These are phyloP conservation scores for Gynandropsis gynandra DNA, from an alignment of 345 rosid species.

Conservation along the genomic window DNA sequence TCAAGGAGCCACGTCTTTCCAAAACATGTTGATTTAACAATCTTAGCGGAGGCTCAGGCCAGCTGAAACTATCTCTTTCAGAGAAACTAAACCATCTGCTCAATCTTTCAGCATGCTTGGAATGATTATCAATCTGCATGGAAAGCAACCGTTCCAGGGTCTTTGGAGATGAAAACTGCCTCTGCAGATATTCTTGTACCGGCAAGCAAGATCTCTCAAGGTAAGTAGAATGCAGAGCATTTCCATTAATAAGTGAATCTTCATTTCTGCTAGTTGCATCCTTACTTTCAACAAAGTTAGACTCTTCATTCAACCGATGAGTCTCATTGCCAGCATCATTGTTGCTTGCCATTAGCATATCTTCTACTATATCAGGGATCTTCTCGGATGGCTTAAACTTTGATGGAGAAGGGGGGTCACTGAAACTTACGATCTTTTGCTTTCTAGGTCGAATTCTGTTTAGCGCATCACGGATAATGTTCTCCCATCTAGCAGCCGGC, in stretches of 20 bases:
- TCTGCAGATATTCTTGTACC: constrained; percentile 38
- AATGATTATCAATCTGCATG: constrained; percentile 34
- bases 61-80: constrained; percentile 61
- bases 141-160: constrained; percentile 46
- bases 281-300: constrained; percentile 12
- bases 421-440: constrained; percentile 51
- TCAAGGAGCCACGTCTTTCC: constrained; percentile 48
- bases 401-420: constrained; percentile 90
- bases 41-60: constrained; percentile 75
- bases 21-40: constrained; percentile 49
- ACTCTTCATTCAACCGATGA: constrained; percentile 50
- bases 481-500: constrained; percentile 77
- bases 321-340: constrained; percentile 52
- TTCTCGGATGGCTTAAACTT: constrained; percentile 51
- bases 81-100: constrained; percentile 46
- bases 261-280: constrained; percentile 12
- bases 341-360: constrained; percentile 49
- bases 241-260: constrained; percentile 10
- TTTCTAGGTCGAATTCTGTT: constrained; percentile 42
- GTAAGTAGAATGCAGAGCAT: constrained; percentile 14
- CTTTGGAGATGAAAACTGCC: constrained; percentile 56
- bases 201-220: constrained; percentile 27
- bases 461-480: constrained; percentile 62
- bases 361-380: constrained; percentile 47
- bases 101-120: constrained; percentile 38